These are phyloP conservation scores for Amauroascus verrucosus DNA, from an alignment of 2,329 filamentous ascomycete species.

Conservation along the genomic window DNA sequence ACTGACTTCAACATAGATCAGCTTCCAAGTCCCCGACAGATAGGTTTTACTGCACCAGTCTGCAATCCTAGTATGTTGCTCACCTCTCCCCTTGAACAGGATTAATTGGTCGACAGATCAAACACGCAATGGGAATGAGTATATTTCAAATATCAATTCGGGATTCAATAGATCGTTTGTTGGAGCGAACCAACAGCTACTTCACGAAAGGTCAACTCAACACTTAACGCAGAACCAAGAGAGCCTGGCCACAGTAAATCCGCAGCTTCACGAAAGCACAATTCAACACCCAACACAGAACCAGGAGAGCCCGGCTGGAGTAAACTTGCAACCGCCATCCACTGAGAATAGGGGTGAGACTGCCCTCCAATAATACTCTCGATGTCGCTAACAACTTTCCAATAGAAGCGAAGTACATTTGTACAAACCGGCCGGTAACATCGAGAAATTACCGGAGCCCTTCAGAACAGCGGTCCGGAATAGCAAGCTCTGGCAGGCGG, in stretches of 20 bases:
- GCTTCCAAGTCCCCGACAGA: neutral
- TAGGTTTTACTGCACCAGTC: neutral
- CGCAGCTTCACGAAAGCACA: neutral
- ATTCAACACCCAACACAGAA: neutral
- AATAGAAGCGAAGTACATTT: slow-evolving; percentile 13
- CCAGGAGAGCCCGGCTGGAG: neutral
- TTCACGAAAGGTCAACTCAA: neutral
- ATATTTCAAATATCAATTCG: neutral
- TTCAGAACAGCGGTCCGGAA: slow-evolving; percentile 9
- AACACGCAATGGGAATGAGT: too few species aligned
- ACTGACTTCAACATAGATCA: neutral
- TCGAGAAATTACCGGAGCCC: slow-evolving; percentile 3
- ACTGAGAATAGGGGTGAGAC: neutral
- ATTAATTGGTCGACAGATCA: too few species aligned
- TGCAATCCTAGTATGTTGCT: neutral
- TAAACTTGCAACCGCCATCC: neutral
- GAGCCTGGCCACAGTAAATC: neutral
- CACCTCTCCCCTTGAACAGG: neutral
- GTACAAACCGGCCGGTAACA: slow-evolving; percentile 3
- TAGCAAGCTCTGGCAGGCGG: slow-evolving; percentile 10
- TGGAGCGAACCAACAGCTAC: neutral
- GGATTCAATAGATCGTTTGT: neutral
- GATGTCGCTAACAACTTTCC: neutral
- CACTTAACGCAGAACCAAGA: neutral
- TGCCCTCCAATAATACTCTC: neutral